Evolutionary conservation across 2,329 filamentous ascomycete species (phyloP).

Genomic region (Penicillium janthinellum): DNA sequence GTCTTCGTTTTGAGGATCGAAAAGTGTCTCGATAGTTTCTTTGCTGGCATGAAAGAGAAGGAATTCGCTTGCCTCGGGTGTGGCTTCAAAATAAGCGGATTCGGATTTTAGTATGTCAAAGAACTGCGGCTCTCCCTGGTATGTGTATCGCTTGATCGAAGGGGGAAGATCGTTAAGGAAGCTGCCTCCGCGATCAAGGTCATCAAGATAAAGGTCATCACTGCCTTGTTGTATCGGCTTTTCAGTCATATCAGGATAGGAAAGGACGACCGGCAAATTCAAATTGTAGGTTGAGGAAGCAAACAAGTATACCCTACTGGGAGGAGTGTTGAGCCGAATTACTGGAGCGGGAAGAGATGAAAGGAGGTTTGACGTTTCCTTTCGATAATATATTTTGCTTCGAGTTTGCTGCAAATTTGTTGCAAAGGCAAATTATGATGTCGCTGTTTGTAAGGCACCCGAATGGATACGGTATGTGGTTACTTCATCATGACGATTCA

Average conservation of each 20-base stretch:
- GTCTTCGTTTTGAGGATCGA: not conserved
- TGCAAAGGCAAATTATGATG: no score
- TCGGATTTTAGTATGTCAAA: slow-evolving; percentile 1
- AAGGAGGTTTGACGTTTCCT: not conserved
- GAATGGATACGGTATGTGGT: not conserved
- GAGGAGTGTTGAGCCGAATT: not conserved
- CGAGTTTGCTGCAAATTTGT: not conserved
- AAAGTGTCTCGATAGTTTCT: slow-evolving; percentile 11
- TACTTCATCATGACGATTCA: not conserved
- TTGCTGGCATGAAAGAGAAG: slow-evolving; percentile 4
- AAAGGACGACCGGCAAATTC: not conserved
- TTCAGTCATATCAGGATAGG: not conserved
- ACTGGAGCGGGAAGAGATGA: not conserved
- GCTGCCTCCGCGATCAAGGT: not conserved
- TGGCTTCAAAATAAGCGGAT: slow-evolving; percentile 1
- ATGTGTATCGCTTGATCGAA: slow-evolving; percentile 7
- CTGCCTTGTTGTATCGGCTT: not conserved
- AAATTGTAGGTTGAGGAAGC: not conserved
- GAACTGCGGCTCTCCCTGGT: slow-evolving; percentile 2
- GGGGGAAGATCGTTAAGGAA: slow-evolving; percentile 7
- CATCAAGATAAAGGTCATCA: not conserved
- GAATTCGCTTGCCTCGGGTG: not conserved
- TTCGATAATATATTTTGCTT: not conserved
- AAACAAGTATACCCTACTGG: not conserved
- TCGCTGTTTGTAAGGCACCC: not conserved